Evolutionary conservation across 306 rosid species (phyloP).

Genomic region (Astragalus membranaceus): DNA sequence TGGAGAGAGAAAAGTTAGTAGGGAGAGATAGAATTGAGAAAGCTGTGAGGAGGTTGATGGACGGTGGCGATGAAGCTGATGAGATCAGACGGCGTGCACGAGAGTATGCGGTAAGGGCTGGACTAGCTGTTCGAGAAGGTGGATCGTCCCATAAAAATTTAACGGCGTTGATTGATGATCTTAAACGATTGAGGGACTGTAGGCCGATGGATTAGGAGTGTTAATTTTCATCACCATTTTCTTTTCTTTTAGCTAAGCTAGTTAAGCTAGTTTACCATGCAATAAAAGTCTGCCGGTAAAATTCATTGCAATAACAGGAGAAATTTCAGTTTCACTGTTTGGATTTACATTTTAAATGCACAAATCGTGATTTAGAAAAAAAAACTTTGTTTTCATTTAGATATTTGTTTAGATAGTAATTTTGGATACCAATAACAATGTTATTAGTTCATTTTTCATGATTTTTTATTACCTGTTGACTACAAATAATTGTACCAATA

Average conservation of each 20-base stretch:
- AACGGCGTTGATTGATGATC: conserved; percentile 8
- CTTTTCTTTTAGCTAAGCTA: no score
- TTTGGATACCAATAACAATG: no score
- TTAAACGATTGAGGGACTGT: background rate
- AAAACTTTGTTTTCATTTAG: background rate
- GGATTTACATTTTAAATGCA: background rate
- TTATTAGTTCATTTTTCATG: no score
- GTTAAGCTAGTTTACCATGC: background rate
- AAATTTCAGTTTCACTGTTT: background rate
- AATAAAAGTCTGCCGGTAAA: background rate
- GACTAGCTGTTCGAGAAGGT: background rate
- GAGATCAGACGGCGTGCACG: conserved; percentile 5
- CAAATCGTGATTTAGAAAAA: background rate
- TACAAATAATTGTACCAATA: no score
- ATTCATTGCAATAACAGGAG: no score
- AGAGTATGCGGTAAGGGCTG: conserved; percentile 15
- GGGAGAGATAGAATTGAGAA: conserved; percentile 14
- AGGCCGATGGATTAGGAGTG: background rate
- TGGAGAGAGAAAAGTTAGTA: background rate
- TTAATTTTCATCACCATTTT: background rate
- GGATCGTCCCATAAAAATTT: conserved; percentile 25
- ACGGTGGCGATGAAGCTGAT: conserved; percentile 14
- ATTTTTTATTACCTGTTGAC: no score
- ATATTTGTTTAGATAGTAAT: no score
- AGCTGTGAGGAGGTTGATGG: conserved; percentile 31